Evolutionary conservation across 1,284 basidiomycete species (phyloP).

Genomic region (Prillingera fragicola): DNA sequence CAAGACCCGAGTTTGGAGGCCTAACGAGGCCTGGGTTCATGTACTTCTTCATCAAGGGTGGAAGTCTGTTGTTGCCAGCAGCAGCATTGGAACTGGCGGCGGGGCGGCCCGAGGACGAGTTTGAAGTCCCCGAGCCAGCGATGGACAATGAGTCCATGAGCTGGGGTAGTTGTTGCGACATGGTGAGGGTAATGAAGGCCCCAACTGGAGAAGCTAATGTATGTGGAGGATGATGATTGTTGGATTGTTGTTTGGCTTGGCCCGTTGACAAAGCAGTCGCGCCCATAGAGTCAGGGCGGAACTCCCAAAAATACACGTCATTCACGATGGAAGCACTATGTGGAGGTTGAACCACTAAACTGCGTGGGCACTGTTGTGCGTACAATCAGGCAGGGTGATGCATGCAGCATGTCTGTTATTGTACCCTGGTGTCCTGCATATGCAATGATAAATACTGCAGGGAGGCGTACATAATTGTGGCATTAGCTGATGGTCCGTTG

Average conservation of each 20-base stretch:
- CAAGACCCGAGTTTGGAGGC: conserved; percentile 39
- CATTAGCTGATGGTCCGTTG: too few relatives aligned
- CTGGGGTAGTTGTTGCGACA: conserved; percentile 9
- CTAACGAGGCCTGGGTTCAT: conserved; percentile 45
- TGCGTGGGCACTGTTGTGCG: too few relatives aligned
- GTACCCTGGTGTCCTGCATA: too few relatives aligned
- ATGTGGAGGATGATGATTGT: neutral
- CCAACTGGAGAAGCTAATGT: neutral
- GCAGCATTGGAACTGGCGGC: neutral
- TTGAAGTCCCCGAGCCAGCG: neutral
- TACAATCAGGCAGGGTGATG: too few relatives aligned
- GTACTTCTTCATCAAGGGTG: conserved; percentile 46
- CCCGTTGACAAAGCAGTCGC: conserved; percentile 3
- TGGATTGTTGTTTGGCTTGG: neutral
- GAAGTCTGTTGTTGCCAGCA: conserved; percentile 29
- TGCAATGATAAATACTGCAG: too few relatives aligned
- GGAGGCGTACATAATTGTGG: too few relatives aligned
- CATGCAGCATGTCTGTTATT: too few relatives aligned
- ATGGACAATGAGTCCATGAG: conserved; percentile 12
- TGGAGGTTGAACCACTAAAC: too few relatives aligned
- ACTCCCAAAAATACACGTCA: too few relatives aligned
- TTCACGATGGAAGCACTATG: too few relatives aligned
- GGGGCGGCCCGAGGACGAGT: neutral
- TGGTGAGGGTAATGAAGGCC: neutral
- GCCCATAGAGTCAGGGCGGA: too few relatives aligned